These are phyloP conservation scores for Leccinum fibrillosum DNA, from an alignment of 768 basidiomycete species.

Conservation along the genomic window DNA sequence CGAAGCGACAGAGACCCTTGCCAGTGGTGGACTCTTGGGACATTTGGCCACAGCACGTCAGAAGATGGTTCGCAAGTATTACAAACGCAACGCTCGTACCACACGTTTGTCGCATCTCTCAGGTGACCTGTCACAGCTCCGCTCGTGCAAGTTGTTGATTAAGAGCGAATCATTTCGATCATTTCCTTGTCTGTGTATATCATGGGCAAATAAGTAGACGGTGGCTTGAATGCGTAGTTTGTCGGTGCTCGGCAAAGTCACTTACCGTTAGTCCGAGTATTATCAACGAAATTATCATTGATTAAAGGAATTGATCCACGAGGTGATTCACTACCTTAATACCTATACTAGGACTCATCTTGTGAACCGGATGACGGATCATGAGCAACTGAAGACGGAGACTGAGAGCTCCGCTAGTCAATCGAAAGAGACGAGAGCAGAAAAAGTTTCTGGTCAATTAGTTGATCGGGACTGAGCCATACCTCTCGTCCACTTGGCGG, in stretches of 20 bases:
- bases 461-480: slow-evolving; percentile 13
- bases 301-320: slow-evolving; percentile 24
- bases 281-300: slow-evolving; percentile 17
- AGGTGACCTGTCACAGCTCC: slow-evolving; percentile 7
- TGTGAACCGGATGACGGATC: slow-evolving; percentile 13
- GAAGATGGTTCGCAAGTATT: slow-evolving; percentile 2
- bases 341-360: slow-evolving; percentile 3
- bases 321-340: slow-evolving; percentile 21
- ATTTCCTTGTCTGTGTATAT: slow-evolving; percentile 6
- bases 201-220: slow-evolving; percentile 14
- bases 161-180: slow-evolving; percentile 8
- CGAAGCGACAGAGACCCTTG: not conserved
- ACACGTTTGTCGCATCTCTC: slow-evolving; percentile 14
- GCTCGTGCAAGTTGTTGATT: slow-evolving; percentile 1
- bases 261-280: slow-evolving; percentile 14
- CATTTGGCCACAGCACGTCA: slow-evolving; percentile 8
- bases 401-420: slow-evolving; percentile 14
- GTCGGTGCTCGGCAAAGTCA: slow-evolving; percentile 17
- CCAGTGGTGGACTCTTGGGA: not conserved
- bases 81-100: slow-evolving; percentile 15
- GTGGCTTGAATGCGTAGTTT: slow-evolving; percentile 9
- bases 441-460: slow-evolving; percentile 20
- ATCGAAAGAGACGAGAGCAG: slow-evolving; percentile 3
- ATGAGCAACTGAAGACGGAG: slow-evolving; percentile 15
- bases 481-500: slow-evolving; percentile 13